Percentiles rank a stretch among this genome's conserved stretches.
phyloP scores from a whole-genome alignment of 208 protist species.

The Crithidia fasciculata region DNA sequence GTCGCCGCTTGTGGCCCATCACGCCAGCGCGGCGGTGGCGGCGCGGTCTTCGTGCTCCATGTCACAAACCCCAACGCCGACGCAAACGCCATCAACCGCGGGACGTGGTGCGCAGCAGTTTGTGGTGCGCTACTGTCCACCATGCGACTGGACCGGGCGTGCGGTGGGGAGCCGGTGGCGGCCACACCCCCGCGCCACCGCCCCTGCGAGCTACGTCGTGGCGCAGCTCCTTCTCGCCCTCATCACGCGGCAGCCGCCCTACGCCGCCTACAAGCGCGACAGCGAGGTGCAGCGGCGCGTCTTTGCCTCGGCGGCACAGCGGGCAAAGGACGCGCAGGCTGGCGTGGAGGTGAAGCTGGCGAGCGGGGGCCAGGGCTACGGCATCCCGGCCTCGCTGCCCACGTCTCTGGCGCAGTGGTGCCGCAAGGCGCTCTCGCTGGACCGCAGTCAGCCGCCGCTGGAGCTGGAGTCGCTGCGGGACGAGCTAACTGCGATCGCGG shows the following conservation, averaged over 20 bases:
- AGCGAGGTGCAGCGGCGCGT: slow-evolving; percentile 33
- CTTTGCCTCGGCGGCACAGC: slow-evolving; percentile 20
- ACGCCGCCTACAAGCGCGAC: slow-evolving; percentile 41
- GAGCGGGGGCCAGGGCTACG: slow-evolving; percentile 37
- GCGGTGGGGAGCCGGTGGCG: slow-evolving; percentile 57
- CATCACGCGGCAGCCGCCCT: slow-evolving; percentile 51
- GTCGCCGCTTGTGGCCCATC: not conserved
- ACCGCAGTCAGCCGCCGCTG: slow-evolving; percentile 24
- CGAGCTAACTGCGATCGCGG: slow-evolving; percentile 19
- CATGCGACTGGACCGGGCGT: slow-evolving; percentile 32
- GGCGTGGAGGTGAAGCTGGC: slow-evolving; percentile 20
- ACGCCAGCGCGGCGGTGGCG: no score
- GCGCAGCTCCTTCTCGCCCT: slow-evolving; percentile 67
- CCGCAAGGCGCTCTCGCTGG: slow-evolving; percentile 28
- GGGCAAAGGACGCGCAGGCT: slow-evolving; percentile 12
- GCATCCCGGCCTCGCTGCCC: slow-evolving; percentile 38
- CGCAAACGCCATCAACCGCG: not conserved
- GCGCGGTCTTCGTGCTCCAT: not conserved
- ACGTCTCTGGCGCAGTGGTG: slow-evolving; percentile 29
- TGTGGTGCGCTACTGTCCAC: slow-evolving; percentile 34
- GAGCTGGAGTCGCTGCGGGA: slow-evolving; percentile 33
- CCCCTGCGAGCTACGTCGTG: slow-evolving; percentile 58
- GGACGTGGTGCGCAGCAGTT: slow-evolving; percentile 13
- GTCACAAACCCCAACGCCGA: not conserved
- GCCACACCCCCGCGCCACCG: slow-evolving; percentile 61